Conservation (phyloP, 1,139 yeast species). For the Yarrowia galli region DNA sequence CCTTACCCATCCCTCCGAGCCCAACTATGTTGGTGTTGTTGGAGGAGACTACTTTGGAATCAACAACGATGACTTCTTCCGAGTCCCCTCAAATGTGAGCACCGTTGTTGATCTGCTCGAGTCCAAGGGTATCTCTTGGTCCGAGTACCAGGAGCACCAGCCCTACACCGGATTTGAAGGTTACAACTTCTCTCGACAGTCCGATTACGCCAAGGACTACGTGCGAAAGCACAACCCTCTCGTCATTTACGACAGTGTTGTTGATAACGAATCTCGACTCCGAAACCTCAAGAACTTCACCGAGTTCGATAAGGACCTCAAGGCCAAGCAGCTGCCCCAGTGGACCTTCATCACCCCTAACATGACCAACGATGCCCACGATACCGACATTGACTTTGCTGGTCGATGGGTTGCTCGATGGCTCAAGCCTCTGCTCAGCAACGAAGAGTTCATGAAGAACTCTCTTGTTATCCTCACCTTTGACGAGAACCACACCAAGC, state of each 20-base stretch:
- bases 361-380: conserved; percentile 60
- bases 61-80: conserved; percentile 54
- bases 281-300: conserved; percentile 57
- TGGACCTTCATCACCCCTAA: conserved; percentile 60
- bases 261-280: conserved; percentile 50
- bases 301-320: conserved; percentile 53
- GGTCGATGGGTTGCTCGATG: conserved; percentile 56
- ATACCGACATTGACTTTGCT: conserved; percentile 55
- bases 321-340: conserved; percentile 55
- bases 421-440: conserved; percentile 54
- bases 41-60: conserved; percentile 60
- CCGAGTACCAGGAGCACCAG: conserved; percentile 58
- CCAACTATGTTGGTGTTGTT: conserved; percentile 58
- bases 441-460: conserved; percentile 56
- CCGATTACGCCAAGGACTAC: conserved; percentile 55
- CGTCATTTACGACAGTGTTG: conserved; percentile 53
- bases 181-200: conserved; percentile 55
- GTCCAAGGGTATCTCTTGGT: conserved; percentile 57
- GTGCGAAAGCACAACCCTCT: conserved; percentile 61
- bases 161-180: conserved; percentile 61
- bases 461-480: conserved; percentile 57
- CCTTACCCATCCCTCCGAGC: conserved; percentile 60
- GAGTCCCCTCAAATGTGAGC: conserved; percentile 56
- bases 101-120: conserved; percentile 58
- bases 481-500: conserved; percentile 56